Evolutionary conservation across 495 filamentous ascomycete species (phyloP).

Genomic region (Sporormia fimetaria): DNA sequence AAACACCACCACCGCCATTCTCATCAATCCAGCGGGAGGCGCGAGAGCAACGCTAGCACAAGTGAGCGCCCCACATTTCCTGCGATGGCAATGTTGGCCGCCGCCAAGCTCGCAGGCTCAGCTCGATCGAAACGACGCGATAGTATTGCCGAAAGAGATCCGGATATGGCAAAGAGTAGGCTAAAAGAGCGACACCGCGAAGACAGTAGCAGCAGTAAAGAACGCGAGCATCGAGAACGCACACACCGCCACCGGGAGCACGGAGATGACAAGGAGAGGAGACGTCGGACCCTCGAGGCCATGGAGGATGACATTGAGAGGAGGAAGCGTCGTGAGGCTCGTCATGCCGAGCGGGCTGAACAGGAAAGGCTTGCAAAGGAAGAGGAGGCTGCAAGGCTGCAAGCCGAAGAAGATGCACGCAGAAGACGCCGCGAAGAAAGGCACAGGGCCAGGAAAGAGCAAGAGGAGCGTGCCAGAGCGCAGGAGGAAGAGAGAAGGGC

Average conservation of each 20-base stretch:
- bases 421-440: constrained; percentile 55
- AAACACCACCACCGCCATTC: constrained; percentile 4
- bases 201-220: constrained; percentile 11
- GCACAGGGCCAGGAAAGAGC: not conserved
- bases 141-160: constrained; percentile 17
- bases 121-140: constrained; percentile 15
- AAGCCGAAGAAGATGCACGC: constrained; percentile 50
- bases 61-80: constrained; percentile 7
- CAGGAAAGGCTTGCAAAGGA: constrained; percentile 6
- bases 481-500: constrained; percentile 3
- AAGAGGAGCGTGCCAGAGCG: constrained; percentile 1
- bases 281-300: constrained; percentile 11
- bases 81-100: constrained; percentile 10
- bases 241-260: constrained; percentile 14
- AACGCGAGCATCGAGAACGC: constrained; percentile 8
- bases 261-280: constrained; percentile 18
- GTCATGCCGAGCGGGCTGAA: not conserved
- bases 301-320: constrained; percentile 17
- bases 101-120: constrained; percentile 13
- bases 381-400: constrained; percentile 52
- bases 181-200: constrained; percentile 4
- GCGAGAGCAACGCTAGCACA: constrained; percentile 17
- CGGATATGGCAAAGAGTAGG: constrained; percentile 4
- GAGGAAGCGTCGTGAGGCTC: constrained; percentile 11
- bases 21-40: too few species aligned